phyloP scores from a whole-genome alignment of 306 rosid species.

The Ceratonia siliqua region DNA sequence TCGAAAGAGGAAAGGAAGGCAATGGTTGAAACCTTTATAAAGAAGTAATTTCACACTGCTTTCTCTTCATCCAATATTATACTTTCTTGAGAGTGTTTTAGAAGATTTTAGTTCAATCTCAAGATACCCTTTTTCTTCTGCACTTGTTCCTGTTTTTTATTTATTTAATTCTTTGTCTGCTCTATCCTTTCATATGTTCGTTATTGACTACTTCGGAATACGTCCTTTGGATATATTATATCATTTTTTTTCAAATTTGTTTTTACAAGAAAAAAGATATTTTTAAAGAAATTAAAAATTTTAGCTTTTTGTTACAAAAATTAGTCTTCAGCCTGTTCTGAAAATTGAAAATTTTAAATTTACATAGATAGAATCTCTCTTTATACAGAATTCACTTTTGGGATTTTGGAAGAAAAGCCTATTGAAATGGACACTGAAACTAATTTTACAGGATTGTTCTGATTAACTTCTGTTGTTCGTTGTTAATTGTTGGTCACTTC shows the following conservation, averaged over 20 bases:
- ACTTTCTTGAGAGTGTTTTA: background rate
- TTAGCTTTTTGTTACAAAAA: background rate
- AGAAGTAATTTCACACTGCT: conserved; percentile 52
- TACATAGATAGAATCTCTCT: background rate
- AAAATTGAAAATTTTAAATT: background rate
- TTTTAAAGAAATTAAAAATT: background rate
- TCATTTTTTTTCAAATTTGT: background rate
- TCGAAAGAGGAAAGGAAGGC: conserved; percentile 91
- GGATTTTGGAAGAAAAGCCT: background rate
- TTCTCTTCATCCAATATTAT: conserved; percentile 6
- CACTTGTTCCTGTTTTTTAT: background rate
- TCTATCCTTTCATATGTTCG: background rate
- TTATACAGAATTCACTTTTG: background rate
- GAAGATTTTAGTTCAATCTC: background rate
- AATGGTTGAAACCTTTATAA: conserved; percentile 84
- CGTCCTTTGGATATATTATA: background rate
- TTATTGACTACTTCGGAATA: background rate
- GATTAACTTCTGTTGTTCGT: background rate
- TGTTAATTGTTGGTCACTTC: background rate
- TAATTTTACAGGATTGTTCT: conserved; percentile 6
- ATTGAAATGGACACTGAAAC: background rate
- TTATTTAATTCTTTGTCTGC: background rate
- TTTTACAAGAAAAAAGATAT: background rate
- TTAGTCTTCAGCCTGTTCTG: too few species aligned
- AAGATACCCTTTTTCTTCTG: background rate